A percentile compares a stretch with the other conserved stretches of the same genome.
phyloP scores from a whole-genome alignment of 176 grass and related monocot species.

The Rhipidocladum racemiflorum region DNA sequence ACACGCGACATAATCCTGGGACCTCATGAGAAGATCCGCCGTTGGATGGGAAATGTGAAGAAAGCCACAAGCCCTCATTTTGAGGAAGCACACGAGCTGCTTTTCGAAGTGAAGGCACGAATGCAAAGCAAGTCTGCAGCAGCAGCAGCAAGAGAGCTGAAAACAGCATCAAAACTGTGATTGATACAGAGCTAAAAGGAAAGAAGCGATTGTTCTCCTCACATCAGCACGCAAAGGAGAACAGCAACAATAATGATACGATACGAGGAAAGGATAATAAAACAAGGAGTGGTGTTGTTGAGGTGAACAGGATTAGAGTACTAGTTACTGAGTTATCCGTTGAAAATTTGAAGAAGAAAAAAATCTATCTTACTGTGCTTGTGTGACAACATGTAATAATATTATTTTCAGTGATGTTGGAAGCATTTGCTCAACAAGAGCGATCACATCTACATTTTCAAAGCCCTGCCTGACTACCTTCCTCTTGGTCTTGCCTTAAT shows the following conservation, averaged over 20 bases:
- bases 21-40: slow-evolving; percentile 48
- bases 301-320: neutral
- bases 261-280: neutral
- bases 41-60: slow-evolving; percentile 86
- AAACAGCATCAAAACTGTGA: slow-evolving; percentile 44
- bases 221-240: neutral
- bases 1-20: slow-evolving; percentile 48
- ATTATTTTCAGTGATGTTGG: neutral
- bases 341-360: neutral
- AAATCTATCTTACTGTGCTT: neutral
- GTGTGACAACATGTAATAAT: neutral
- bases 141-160: slow-evolving; percentile 2
- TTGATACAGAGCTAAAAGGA: neutral
- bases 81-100: slow-evolving; percentile 47
- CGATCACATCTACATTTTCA: no score
- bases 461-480: neutral
- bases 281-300: neutral
- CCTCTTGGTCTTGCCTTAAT: neutral
- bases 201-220: neutral
- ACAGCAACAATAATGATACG: neutral
- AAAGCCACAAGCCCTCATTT: slow-evolving; percentile 80
- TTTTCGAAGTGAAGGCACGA: slow-evolving; percentile 48
- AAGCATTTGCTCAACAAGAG: neutral
- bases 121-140: slow-evolving; percentile 1
- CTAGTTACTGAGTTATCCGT: neutral